These are phyloP conservation scores for Tylopilus plumbeoviolaceoides DNA, from an alignment of 768 basidiomycete species.

Conservation along the genomic window DNA sequence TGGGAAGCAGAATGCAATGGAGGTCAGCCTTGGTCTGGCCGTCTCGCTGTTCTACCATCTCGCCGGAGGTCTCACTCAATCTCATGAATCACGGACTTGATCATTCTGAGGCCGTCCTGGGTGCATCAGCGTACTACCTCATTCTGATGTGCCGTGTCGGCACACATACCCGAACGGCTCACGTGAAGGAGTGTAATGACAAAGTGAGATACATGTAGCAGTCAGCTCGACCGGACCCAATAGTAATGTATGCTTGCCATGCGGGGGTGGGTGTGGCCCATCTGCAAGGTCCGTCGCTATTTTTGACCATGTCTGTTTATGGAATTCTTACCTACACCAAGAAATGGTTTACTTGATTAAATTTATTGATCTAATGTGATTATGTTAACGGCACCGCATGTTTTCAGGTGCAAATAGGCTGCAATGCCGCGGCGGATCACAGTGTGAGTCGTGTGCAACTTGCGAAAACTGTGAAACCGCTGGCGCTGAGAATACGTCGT, in stretches of 20 bases:
- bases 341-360: neutral
- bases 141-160: neutral
- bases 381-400: neutral
- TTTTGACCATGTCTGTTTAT: neutral
- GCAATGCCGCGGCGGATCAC: too few relatives aligned
- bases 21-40: slow-evolving; percentile 47
- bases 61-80: neutral
- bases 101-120: neutral
- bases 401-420: neutral
- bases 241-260: too few relatives aligned
- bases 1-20: slow-evolving; percentile 56
- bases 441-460: too few relatives aligned
- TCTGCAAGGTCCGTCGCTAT: neutral
- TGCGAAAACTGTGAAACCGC: neutral
- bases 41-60: slow-evolving; percentile 6
- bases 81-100: neutral
- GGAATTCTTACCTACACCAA: neutral
- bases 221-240: too few relatives aligned
- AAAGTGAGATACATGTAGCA: neutral
- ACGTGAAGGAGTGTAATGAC: neutral
- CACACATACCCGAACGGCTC: neutral
- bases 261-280: too few relatives aligned
- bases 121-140: neutral
- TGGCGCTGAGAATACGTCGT: neutral
- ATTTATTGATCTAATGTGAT: neutral